phyloP scores from a whole-genome alignment of 2,329 filamentous ascomycete species.

The Epichloe uncinata region DNA sequence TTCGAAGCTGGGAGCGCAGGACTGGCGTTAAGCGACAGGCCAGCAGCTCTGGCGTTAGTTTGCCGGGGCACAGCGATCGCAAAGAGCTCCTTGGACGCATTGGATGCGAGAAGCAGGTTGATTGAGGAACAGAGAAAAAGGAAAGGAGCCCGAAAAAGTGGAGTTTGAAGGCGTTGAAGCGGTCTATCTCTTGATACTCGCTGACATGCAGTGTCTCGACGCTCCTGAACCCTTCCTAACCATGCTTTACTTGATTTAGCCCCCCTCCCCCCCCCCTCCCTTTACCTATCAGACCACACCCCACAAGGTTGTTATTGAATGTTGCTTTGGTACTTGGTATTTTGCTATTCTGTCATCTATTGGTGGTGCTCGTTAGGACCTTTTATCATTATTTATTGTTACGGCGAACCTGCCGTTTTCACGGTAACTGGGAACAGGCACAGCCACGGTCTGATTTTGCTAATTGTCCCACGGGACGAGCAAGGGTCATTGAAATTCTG shows the following conservation, averaged over 20 bases:
- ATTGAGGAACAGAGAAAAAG: constrained; percentile 17
- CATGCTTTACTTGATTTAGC: too few species aligned
- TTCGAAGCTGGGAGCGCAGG: constrained; percentile 49
- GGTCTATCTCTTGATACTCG: background rate
- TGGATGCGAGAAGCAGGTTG: constrained; percentile 65
- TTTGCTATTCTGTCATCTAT: background rate
- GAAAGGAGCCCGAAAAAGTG: background rate
- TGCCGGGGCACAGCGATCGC: constrained; percentile 58
- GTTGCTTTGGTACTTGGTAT: background rate
- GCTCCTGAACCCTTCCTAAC: background rate
- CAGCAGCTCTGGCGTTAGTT: constrained; percentile 46
- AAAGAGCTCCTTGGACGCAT: constrained; percentile 74
- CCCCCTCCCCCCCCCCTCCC: too few species aligned
- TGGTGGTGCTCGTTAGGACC: background rate
- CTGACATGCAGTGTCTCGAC: background rate
- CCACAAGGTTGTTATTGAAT: background rate
- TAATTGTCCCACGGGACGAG: background rate
- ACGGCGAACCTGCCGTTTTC: too few species aligned
- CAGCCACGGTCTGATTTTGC: background rate
- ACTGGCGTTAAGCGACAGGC: constrained; percentile 39
- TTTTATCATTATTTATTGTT: too few species aligned
- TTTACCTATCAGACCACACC: too few species aligned
- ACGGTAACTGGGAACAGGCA: background rate
- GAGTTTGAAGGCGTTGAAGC: constrained; percentile 6
- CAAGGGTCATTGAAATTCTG: background rate